Evolutionary conservation across 2,329 filamentous ascomycete genomes (phyloP).

Genomic region (Coniochaeta pulveracea): DNA sequence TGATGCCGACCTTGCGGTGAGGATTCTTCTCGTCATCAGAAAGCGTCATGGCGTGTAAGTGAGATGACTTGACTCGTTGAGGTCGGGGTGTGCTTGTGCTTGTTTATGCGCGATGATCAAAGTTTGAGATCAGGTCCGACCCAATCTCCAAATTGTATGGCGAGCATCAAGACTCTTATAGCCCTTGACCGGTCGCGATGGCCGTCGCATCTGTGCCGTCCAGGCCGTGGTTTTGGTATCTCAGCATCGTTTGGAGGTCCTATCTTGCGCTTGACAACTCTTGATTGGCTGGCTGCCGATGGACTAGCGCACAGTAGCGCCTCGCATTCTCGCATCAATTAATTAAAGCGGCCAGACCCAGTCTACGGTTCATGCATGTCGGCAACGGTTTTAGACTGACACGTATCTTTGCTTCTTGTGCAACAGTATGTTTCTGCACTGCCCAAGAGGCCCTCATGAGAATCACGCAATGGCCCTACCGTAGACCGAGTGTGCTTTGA

Average conservation of each 20-base stretch:
- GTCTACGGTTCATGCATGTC: no score
- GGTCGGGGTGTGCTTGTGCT: not conserved
- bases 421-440: not conserved
- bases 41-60: not conserved
- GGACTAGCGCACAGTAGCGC: no score
- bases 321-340: no score
- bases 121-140: not conserved
- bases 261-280: no score
- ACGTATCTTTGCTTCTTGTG: not conserved
- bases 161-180: no score
- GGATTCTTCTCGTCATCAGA: constrained; percentile 2
- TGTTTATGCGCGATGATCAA: not conserved
- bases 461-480: not conserved
- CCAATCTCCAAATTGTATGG: no score
- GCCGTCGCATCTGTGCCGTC: no score
- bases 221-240: no score
- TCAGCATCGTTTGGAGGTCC: no score
- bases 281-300: no score
- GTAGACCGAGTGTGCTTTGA: not conserved
- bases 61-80: not conserved
- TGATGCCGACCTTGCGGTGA: constrained; percentile 14
- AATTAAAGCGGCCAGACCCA: no score
- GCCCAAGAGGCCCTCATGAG: not conserved
- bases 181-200: no score
- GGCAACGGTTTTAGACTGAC: not conserved